phyloP scores from a whole-genome alignment of 1,284 basidiomycete genomes.

The Stereum hirsutum region DNA sequence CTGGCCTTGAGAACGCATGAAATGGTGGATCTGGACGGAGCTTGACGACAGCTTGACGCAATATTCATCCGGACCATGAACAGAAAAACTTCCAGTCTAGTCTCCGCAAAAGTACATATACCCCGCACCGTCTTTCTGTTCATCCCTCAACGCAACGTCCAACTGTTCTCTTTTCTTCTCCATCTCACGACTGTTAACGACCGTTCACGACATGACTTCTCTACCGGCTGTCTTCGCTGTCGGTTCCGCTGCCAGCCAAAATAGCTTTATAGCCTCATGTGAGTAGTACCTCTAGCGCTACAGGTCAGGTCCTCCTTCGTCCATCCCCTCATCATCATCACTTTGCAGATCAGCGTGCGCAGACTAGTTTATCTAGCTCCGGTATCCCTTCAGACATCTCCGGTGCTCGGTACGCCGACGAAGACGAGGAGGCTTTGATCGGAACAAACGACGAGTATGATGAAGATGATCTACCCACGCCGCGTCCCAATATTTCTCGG shows the following conservation, averaged over 20 bases:
- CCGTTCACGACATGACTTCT: slow-evolving; percentile 26
- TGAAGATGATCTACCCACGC: slow-evolving; percentile 19
- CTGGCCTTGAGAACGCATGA: too few relatives aligned
- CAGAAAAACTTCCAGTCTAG: neutral
- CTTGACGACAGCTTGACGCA: too few relatives aligned
- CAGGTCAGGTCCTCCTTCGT: slow-evolving; percentile 18
- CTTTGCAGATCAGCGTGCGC: slow-evolving; percentile 48
- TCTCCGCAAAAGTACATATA: neutral
- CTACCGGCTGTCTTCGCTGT: slow-evolving; percentile 34
- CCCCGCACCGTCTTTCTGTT: neutral
- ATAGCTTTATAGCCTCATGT: slow-evolving; percentile 42
- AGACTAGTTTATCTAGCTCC: slow-evolving; percentile 52
- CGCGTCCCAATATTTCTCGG: slow-evolving; percentile 17
- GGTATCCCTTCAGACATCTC: slow-evolving; percentile 39
- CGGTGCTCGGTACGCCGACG: slow-evolving; percentile 26
- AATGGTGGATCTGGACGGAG: too few relatives aligned
- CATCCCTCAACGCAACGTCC: neutral
- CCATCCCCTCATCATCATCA: slow-evolving; percentile 4
- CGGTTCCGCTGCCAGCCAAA: slow-evolving; percentile 42
- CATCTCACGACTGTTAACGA: slow-evolving; percentile 9
- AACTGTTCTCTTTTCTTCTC: slow-evolving; percentile 1
- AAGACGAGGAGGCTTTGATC: slow-evolving; percentile 23
- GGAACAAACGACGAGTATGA: slow-evolving; percentile 24
- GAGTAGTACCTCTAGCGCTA: slow-evolving; percentile 23
- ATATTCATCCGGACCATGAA: neutral